These are phyloP conservation scores for Brassica juncea DNA, from an alignment of 345 rosid genomes.

Conservation along the genomic window DNA sequence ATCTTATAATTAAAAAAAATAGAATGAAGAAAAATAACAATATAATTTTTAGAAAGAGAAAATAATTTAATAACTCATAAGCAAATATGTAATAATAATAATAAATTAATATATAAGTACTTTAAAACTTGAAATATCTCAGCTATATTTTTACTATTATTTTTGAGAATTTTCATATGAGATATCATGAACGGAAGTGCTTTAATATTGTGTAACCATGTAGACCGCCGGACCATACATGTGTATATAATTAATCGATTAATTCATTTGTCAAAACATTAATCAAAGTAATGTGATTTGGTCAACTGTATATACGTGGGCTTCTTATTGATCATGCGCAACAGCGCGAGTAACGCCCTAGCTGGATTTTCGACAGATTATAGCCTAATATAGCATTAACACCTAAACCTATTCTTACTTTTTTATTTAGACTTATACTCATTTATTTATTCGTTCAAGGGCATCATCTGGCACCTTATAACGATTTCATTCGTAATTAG, in stretches of 20 bases:
- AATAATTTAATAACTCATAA: no score
- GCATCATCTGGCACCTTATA: conserved; percentile 28
- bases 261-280: conserved; percentile 12
- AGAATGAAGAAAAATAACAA: background rate
- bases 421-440: background rate
- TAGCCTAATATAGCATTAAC: conserved; percentile 31
- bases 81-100: no score
- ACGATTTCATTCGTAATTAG: conserved; percentile 28
- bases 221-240: background rate
- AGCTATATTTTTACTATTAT: background rate
- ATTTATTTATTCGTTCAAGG: conserved; percentile 12
- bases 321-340: conserved; percentile 23
- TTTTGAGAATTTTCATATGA: background rate
- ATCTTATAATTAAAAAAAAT: background rate
- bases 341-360: conserved; percentile 25
- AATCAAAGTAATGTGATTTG: conserved; percentile 21
- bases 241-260: background rate
- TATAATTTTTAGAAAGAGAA: background rate
- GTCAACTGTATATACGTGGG: conserved; percentile 36
- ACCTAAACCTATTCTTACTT: conserved; percentile 9
- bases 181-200: background rate
- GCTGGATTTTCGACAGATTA: conserved; percentile 31
- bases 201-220: conserved; percentile 3
- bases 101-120: background rate
- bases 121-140: background rate